phyloP scores from a whole-genome alignment of 345 rosid species.

The Eucalyptus sp. region DNA sequence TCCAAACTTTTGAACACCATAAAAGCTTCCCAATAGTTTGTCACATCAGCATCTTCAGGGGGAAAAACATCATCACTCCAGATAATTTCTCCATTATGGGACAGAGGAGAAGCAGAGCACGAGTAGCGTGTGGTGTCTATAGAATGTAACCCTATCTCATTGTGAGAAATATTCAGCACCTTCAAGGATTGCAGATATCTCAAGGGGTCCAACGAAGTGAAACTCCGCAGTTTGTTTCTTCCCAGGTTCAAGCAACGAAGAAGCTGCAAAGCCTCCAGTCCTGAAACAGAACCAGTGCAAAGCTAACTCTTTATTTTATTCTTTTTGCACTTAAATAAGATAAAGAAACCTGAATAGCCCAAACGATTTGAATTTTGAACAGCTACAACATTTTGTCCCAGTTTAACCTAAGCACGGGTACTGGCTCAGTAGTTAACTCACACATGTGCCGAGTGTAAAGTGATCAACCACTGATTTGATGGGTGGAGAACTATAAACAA shows the following conservation, averaged over 20 bases:
- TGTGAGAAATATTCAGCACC: conserved; percentile 68
- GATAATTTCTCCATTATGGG: conserved; percentile 38
- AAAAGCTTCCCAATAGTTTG: conserved; percentile 66
- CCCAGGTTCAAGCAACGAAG: conserved; percentile 62
- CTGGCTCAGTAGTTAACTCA: neutral
- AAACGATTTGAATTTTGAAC: neutral
- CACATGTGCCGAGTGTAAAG: neutral
- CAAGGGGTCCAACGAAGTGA: conserved; percentile 66
- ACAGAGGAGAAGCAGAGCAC: conserved; percentile 57
- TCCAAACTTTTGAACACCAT: conserved; percentile 38
- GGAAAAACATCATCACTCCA: conserved; percentile 20
- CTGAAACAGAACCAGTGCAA: conserved; percentile 22
- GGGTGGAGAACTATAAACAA: neutral
- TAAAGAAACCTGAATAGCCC: neutral
- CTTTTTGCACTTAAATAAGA: neutral
- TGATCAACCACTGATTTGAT: neutral
- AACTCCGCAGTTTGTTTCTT: conserved; percentile 51
- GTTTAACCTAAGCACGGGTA: neutral
- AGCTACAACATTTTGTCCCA: neutral
- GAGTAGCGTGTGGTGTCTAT: conserved; percentile 68
- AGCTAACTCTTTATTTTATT: neutral
- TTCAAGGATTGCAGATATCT: conserved; percentile 50
- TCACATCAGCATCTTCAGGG: conserved; percentile 3
- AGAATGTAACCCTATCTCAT: conserved; percentile 79
- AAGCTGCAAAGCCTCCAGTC: conserved; percentile 39